Evolutionary conservation across 2,329 filamentous ascomycete species (phyloP), one percentile per base, ranked within the genome.

Genomic region (Fusarium musae): DNA sequence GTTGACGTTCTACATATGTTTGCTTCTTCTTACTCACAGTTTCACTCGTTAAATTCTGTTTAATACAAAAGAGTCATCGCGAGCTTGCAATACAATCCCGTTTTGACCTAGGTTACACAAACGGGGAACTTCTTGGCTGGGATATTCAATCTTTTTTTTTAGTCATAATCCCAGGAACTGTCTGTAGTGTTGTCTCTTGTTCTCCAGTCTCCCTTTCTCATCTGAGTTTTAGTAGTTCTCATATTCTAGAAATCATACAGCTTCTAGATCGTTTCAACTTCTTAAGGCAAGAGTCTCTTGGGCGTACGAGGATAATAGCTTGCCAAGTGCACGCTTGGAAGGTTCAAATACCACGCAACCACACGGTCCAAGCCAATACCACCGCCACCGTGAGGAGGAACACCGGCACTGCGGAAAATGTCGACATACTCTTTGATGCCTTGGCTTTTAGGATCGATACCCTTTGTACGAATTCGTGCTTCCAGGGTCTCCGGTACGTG

Each of bases 361-460:
- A 98, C 92, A 79, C 95, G 91, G 84, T 98, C 95, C 58, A 98
- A 86, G 56, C 95, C 95, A 76, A 97, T 95, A 81, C 94, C 95
- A 78, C 94, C 95, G 73, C 95, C 95, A 43, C 93, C 95, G 79
- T 97, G 95, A 2, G 95, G 93, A n/a, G 95, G 95, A 28, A 94
- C 93, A 75, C 94, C 95, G 80, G 92, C 96, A 78, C 91, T 90
- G 63, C 83, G 83, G 85, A 98, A 97, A 40, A 93, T 92, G 78
- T 93, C 91, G 69, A 97, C 90, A 80, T 97, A 97, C 76, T 97
- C 94, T 80, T 96, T 94, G 87, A 98, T 93, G n/a, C 92, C 90
- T 3, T 84, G 80, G 71, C 87, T 89, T 52, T 88, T 85, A 0
- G 95, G 95, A 79, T 98, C 93, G 76, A 98, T 89, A 63, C 94